Evolutionary conservation across 2,329 filamentous ascomycete genomes (phyloP), one percentile per base, ranked within the genome.

Genomic region (Trichoderma afroharzianum): DNA sequence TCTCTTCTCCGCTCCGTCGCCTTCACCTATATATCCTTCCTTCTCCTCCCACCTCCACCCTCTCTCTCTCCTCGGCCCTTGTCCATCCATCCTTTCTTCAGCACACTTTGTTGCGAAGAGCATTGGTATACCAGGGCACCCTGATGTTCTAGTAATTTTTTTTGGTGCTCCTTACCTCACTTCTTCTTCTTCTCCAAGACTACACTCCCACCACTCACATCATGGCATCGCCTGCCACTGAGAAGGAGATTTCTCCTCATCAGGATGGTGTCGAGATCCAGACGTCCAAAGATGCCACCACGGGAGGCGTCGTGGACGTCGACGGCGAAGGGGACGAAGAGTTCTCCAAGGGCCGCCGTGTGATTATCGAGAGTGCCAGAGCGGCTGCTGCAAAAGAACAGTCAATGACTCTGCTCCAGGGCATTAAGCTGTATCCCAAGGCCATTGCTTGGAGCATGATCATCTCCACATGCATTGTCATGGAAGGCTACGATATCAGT

Each of bases 401-500:
- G 75, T 86, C 83, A 15, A 93, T 94, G 91, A 92, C 87, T 61
- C 83, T 97, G 71, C 78, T 88, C 79, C 89, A 97, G 83, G 94
- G 93, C 73, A 86, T 97, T 80, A 89, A 86, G 78, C 86, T 96
- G 30, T 97, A 97, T 79, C 94, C 93, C 72, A 95, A 97, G 83
- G 94, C 94, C 26, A 91, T 97, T 71, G 87, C 84, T 26, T 97
- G 93, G 93, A 93, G 91, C 76, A 78, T 97, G 64, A 84, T 97
- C 72, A 95, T 97, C 80, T 95, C 92, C n/a, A 95, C 93, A 0
- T 95, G 92, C 79, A 96, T 97, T 77, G 90, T 89, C 77, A 97
- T 97, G 94, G 94, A 97, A 81, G 94, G 93, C 39, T 97, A 95
- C 83, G 93, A 97, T 78, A 86, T 96, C 72, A 91, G 89, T 77